phyloP scores from a whole-genome alignment of 1,139 yeast genomes.

The Candida sp. region DNA sequence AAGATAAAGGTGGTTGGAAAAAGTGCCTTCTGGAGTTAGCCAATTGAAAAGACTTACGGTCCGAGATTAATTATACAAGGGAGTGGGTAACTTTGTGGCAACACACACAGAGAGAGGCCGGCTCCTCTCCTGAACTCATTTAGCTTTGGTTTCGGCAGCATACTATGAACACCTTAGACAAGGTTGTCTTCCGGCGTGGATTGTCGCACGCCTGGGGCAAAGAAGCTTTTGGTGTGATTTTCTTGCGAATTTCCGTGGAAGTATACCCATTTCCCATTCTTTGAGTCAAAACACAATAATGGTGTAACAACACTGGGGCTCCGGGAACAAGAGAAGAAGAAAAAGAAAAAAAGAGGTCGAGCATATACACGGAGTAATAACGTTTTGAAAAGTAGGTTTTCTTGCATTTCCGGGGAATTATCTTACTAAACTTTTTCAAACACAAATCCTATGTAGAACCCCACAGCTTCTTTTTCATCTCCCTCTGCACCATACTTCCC shows the following conservation, averaged over 20 bases:
- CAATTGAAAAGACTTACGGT: too few species aligned
- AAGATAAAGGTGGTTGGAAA: too few species aligned
- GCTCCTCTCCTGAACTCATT: too few species aligned
- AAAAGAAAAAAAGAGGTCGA: background rate
- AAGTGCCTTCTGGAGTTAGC: too few species aligned
- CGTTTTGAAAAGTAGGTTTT: background rate
- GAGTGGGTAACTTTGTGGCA: too few species aligned
- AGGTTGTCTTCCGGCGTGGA: too few species aligned
- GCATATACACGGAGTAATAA: background rate
- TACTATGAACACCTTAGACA: too few species aligned
- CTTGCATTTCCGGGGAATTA: background rate
- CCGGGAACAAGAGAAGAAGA: background rate
- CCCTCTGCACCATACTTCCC: slow-evolving; percentile 91
- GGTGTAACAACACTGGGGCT: background rate
- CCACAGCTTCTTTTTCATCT: slow-evolving; percentile 87
- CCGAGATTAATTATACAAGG: too few species aligned
- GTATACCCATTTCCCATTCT: background rate
- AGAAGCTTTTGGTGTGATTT: too few species aligned
- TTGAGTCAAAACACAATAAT: background rate
- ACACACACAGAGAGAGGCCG: too few species aligned
- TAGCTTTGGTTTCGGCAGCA: too few species aligned
- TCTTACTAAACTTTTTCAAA: slow-evolving; percentile 53
- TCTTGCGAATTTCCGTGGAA: background rate
- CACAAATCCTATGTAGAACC: slow-evolving; percentile 81
- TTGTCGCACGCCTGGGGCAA: too few species aligned